A percentile compares a stretch with the other conserved stretches of the same genome.
These are phyloP conservation scores for Axilococcus clingmanii DNA, from an alignment of 139 green algal species.

Conservation along the genomic window DNA sequence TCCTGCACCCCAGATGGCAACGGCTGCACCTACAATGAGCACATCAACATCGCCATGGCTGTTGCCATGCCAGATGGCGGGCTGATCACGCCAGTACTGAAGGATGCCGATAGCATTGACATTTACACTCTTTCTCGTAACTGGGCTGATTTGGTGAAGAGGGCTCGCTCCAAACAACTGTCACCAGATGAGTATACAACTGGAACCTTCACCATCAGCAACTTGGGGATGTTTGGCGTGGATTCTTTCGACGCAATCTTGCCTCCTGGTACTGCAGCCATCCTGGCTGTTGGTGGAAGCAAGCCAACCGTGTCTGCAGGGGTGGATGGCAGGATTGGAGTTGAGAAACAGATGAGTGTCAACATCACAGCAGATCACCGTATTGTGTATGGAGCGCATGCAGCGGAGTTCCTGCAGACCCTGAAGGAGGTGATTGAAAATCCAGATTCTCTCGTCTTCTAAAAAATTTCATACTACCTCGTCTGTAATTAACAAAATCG, in stretches of 20 bases:
- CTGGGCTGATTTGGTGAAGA: conserved; percentile 75
- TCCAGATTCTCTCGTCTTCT: conserved; percentile 68
- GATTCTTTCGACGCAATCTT: conserved; percentile 95
- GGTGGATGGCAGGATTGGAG: conserved; percentile 71
- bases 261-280: conserved; percentile 76
- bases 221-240: conserved; percentile 98
- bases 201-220: conserved; percentile 97
- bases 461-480: no score
- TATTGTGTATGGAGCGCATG: conserved; percentile 90
- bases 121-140: conserved; percentile 88
- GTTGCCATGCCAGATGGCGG: conserved; percentile 94
- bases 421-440: conserved; percentile 85
- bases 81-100: conserved; percentile 96
- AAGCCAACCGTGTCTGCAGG: conserved; percentile 82
- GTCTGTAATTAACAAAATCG: no score
- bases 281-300: conserved; percentile 84
- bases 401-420: conserved; percentile 87
- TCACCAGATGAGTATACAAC: conserved; percentile 69
- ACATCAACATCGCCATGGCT: conserved; percentile 89
- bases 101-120: conserved; percentile 85
- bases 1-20: conserved; percentile 69
- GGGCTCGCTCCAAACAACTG: conserved; percentile 89
- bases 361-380: conserved; percentile 97
- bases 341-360: conserved; percentile 91
- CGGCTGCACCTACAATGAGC: conserved; percentile 87